Evolutionary conservation across 2,329 filamentous ascomycete genomes (phyloP), one percentile per base, ranked within the genome.

Genomic region (Exserohilum rostratum): DNA sequence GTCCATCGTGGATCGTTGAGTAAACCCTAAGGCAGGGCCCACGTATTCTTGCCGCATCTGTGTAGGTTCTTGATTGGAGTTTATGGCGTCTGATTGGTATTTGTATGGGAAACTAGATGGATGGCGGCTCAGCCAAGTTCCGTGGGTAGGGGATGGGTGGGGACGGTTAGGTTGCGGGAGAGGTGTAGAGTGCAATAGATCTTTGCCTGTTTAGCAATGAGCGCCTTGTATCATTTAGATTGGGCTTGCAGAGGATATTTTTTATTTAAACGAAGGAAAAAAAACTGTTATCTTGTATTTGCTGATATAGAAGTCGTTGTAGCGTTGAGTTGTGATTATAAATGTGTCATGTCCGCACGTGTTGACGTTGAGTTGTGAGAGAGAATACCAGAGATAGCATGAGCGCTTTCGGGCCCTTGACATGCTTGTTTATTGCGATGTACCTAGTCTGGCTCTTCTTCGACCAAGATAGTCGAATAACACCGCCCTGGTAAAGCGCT

Each of bases 31-130:
- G 17, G 34, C 20, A 10, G 17, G 9, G 4, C n/a, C 27, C 15
- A 25, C 31, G n/a, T n/a, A 12, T 13, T 25, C 34, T 53, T 51
- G 27, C 13, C 40, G 49, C 49, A 48, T 55, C 30, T 49, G 22
- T 29, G 39, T 49, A 46, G 38, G 48, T 6, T 7, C 15, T 50
- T 49, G 31, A 34, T 33, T 39, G 58, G 45, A 52, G 46, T 52
- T 55, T 31, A 25, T 18, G 48, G 53, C 35, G 53, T 52, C 31
- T 25, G 22, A 25, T 17, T 25, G 37, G 42, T 9, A 11, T 31
- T 30, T 30, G 20, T 25, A 7, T 18, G 37, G 27, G 30, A 29
- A 50, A 51, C 12, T 47, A 38, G 35, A 47, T 30, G 12, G n/a
- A 25, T 30, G 20, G 35, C 22, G 22, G 25, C 25, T 50, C 27